Percentiles rank a stretch among this genome's conserved stretches.
These are phyloP conservation scores for Pseudoturritis turrita DNA, from an alignment of 345 rosid genomes.

Conservation along the genomic window DNA sequence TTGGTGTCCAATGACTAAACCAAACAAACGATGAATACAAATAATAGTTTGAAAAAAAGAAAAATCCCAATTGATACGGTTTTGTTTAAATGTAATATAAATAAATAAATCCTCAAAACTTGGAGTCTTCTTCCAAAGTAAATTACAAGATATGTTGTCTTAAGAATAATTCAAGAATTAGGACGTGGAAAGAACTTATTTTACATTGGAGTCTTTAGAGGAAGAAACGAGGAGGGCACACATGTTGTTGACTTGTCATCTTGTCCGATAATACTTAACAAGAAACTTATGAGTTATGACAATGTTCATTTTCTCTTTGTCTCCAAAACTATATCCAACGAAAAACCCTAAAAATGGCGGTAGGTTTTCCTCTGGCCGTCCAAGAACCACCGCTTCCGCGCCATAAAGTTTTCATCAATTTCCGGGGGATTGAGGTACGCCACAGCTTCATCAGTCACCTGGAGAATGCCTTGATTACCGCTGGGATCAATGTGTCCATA, in stretches of 20 bases:
- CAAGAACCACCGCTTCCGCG: background rate
- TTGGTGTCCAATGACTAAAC: too few relatives aligned
- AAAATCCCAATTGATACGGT: too few relatives aligned
- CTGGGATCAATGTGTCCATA: conserved; percentile 11
- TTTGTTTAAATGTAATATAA: too few relatives aligned
- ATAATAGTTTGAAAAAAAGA: too few relatives aligned
- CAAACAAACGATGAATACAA: too few relatives aligned
- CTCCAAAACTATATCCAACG: background rate
- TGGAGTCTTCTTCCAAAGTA: background rate
- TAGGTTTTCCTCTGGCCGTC: background rate
- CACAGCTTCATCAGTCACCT: background rate
- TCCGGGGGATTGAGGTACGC: conserved; percentile 22
- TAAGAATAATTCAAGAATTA: background rate
- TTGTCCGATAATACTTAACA: background rate
- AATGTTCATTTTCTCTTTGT: background rate
- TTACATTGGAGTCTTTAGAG: background rate
- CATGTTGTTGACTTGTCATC: conserved; percentile 3
- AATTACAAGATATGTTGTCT: background rate
- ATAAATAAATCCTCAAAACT: background rate
- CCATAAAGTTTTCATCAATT: conserved; percentile 26
- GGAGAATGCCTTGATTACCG: background rate
- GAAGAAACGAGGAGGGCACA: background rate
- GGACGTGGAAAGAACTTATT: conserved; percentile 13
- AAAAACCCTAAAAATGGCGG: background rate
- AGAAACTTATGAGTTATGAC: background rate